phyloP scores from a whole-genome alignment of 2,329 filamentous ascomycete species.

The Bertia moriformis region DNA sequence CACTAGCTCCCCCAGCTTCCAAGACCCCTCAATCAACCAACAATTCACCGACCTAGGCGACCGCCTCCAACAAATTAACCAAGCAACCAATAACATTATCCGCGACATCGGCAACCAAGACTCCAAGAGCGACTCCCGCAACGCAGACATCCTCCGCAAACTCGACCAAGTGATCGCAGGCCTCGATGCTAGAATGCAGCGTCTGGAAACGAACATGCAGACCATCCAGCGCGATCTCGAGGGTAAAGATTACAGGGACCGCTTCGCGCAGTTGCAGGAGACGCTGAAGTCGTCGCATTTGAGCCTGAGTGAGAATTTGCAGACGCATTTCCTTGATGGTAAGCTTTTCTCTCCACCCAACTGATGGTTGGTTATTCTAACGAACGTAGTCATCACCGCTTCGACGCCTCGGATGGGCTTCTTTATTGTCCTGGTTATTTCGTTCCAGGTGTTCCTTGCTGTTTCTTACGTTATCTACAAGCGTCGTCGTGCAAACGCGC shows the following conservation, averaged over 20 bases:
- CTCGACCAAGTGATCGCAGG: slow-evolving; percentile 16
- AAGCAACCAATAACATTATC: slow-evolving; percentile 51
- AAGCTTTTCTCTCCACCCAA: slow-evolving; percentile 12
- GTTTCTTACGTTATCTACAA: slow-evolving; percentile 66
- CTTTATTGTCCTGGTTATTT: slow-evolving; percentile 57
- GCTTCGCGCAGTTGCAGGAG: slow-evolving; percentile 35
- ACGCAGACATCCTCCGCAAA: slow-evolving; percentile 32
- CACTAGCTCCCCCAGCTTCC: slow-evolving; percentile 30
- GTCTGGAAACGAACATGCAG: slow-evolving; percentile 33
- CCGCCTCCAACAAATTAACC: slow-evolving; percentile 60
- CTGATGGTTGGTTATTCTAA: slow-evolving; percentile 20
- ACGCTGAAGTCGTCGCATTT: slow-evolving; percentile 35
- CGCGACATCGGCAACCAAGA: slow-evolving; percentile 35
- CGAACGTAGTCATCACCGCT: slow-evolving; percentile 28
- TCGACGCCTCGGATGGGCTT: slow-evolving; percentile 32
- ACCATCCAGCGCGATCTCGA: slow-evolving; percentile 36
- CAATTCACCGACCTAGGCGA: slow-evolving; percentile 79
- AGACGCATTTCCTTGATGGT: slow-evolving; percentile 30
- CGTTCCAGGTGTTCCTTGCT: slow-evolving; percentile 58
- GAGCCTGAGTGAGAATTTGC: slow-evolving; percentile 32
- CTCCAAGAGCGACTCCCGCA: slow-evolving; percentile 35
- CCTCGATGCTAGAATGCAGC: slow-evolving; percentile 30
- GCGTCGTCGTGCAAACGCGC: slow-evolving; percentile 55
- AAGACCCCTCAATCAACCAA: slow-evolving; percentile 22
- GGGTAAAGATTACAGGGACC: slow-evolving; percentile 37